Conservation (phyloP, 306 rosid genomes). For the Dalbergia cochinchinensis region DNA sequence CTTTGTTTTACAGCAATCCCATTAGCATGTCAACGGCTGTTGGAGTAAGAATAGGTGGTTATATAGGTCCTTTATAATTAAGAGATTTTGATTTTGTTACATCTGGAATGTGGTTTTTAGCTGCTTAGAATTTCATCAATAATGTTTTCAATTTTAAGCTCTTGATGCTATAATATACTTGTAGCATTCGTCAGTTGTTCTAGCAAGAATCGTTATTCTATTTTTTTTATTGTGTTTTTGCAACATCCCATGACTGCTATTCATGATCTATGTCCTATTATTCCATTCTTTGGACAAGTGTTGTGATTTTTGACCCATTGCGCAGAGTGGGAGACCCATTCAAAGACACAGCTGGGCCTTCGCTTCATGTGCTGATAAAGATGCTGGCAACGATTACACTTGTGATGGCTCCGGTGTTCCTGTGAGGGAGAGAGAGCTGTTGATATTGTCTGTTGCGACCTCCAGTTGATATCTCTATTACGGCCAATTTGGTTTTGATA, state of each 20-base stretch:
- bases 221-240: conserved; percentile 13
- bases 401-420: conserved; percentile 98
- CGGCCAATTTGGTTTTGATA: conserved; percentile 55
- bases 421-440: conserved; percentile 66
- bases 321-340: conserved; percentile 98
- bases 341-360: conserved; percentile 99
- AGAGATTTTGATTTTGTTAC: conserved; percentile 16
- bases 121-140: conserved; percentile 1
- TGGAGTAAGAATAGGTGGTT: conserved; percentile 1
- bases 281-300: conserved; percentile 17
- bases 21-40: conserved; percentile 6
- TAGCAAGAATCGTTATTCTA: not conserved
- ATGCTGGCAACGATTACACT: conserved; percentile 96
- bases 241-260: conserved; percentile 14
- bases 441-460: conserved; percentile 49
- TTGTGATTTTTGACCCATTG: conserved; percentile 11
- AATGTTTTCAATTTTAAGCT: not conserved
- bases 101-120: conserved; percentile 9
- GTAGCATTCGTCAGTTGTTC: not conserved
- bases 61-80: not conserved
- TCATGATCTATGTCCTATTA: not conserved
- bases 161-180: not conserved
- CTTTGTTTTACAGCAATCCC: conserved; percentile 14
- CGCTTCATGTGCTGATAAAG: conserved; percentile 93
- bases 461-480: not conserved